Evolutionary conservation across 2,329 filamentous ascomycete genomes (phyloP).

Genomic region (Trematosphaeria pertusa): DNA sequence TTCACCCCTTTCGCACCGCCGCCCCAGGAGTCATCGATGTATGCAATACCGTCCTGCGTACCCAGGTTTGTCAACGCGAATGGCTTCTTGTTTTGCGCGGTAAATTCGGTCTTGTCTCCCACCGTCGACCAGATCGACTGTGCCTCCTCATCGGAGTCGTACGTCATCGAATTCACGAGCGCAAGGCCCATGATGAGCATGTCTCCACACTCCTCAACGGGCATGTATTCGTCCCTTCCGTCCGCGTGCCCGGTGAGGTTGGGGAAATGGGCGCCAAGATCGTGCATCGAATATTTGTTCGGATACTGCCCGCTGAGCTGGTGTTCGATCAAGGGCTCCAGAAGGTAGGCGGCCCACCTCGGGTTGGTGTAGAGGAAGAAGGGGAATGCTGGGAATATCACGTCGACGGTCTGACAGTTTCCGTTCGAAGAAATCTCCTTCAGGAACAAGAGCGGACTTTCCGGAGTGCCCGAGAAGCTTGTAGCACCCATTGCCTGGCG

Average conservation of each 20-base stretch:
- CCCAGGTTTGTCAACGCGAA: slow-evolving; percentile 61
- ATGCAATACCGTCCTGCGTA: slow-evolving; percentile 57
- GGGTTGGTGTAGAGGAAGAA: slow-evolving; percentile 89
- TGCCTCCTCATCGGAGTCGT: slow-evolving; percentile 62
- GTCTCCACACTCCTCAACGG: slow-evolving; percentile 79
- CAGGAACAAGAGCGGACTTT: slow-evolving; percentile 76
- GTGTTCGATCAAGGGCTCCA: slow-evolving; percentile 82
- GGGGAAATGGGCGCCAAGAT: slow-evolving; percentile 74
- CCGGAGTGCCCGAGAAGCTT: slow-evolving; percentile 73
- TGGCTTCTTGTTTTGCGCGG: slow-evolving; percentile 38
- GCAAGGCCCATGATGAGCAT: slow-evolving; percentile 86
- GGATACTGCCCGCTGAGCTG: slow-evolving; percentile 84
- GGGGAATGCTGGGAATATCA: slow-evolving; percentile 85
- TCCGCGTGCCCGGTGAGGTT: slow-evolving; percentile 77
- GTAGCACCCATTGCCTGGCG: slow-evolving; percentile 82
- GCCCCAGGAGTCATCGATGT: slow-evolving; percentile 69
- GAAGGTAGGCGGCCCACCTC: slow-evolving; percentile 77
- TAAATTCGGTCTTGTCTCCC: slow-evolving; percentile 37
- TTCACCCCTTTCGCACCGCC: slow-evolving; percentile 61
- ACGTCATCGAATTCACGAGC: slow-evolving; percentile 75
- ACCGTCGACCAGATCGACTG: slow-evolving; percentile 65
- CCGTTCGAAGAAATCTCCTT: slow-evolving; percentile 89
- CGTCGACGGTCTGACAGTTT: slow-evolving; percentile 85
- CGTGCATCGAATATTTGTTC: slow-evolving; percentile 81
- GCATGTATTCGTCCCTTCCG: slow-evolving; percentile 77